Conservation (phyloP, 257 asterid species). For the Avicennia marina region DNA sequence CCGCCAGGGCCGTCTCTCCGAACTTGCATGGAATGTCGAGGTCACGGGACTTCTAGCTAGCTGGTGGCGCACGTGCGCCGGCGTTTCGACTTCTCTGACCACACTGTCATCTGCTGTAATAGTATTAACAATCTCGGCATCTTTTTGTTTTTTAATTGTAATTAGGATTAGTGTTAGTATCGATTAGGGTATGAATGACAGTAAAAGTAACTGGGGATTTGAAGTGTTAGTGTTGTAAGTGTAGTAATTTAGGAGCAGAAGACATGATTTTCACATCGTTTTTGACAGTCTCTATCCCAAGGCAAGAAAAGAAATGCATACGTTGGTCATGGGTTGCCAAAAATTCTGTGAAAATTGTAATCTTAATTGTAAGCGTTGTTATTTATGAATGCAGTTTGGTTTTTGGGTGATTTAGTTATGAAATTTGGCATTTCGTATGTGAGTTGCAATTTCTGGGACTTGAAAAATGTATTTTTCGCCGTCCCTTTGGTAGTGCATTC, state of each 20-base stretch:
- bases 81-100: too few species aligned
- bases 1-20: constrained; percentile 17
- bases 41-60: constrained; percentile 42
- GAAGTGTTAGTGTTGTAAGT: background rate
- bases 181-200: too few species aligned
- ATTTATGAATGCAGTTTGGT: background rate
- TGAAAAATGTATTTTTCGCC: background rate
- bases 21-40: constrained; percentile 33
- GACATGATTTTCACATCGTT: constrained; percentile 65
- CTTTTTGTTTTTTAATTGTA: background rate
- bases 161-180: background rate
- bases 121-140: background rate
- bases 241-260: background rate
- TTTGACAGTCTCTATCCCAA: constrained; percentile 21
- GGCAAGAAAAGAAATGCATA: background rate
- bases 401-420: too few species aligned
- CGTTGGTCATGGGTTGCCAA: constrained; percentile 26
- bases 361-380: constrained; percentile 24
- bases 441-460: background rate
- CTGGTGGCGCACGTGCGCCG: background rate
- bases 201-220: too few species aligned
- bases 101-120: too few species aligned
- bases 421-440: background rate
- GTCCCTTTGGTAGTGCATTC: background rate
- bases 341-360: constrained; percentile 81